Percentiles rank a stretch among this genome's conserved stretches.
These are phyloP conservation scores for Tolypocladium endophyticum DNA, from an alignment of 2,329 filamentous ascomycete species.

Conservation along the genomic window DNA sequence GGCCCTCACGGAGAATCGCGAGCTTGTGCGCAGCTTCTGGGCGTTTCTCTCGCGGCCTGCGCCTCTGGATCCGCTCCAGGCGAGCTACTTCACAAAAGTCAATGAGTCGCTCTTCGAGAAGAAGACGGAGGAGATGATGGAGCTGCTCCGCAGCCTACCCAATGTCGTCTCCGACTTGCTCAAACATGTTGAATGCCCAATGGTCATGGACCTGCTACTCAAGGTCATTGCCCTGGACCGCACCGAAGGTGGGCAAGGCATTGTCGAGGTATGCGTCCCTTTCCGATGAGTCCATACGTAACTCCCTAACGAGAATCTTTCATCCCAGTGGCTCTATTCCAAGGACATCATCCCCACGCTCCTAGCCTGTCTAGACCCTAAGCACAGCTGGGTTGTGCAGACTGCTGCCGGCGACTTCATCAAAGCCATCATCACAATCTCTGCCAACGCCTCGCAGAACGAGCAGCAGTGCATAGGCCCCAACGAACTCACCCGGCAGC, in stretches of 20 bases:
- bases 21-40: conserved; percentile 79
- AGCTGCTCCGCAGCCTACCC: conserved; percentile 74
- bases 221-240: conserved; percentile 97
- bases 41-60: conserved; percentile 73
- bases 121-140: conserved; percentile 95
- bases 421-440: conserved; percentile 98
- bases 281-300: neutral
- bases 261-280: conserved; percentile 65
- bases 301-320: conserved; percentile 8
- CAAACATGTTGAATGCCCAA: conserved; percentile 89
- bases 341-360: conserved; percentile 81
- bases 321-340: conserved; percentile 71
- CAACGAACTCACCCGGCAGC: conserved; percentile 88
- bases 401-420: conserved; percentile 95
- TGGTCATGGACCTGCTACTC: conserved; percentile 94
- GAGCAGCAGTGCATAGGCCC: conserved; percentile 98
- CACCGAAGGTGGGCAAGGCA: conserved; percentile 78
- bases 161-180: conserved; percentile 76
- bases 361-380: conserved; percentile 74
- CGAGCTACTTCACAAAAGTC: conserved; percentile 97
- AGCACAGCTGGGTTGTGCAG: conserved; percentile 82
- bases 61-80: conserved; percentile 84
- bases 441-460: conserved; percentile 93
- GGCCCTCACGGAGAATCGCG: conserved; percentile 75
- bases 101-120: conserved; percentile 96